Conservation (phyloP, 805 yeast species). For the Candida mattraensis region DNA sequence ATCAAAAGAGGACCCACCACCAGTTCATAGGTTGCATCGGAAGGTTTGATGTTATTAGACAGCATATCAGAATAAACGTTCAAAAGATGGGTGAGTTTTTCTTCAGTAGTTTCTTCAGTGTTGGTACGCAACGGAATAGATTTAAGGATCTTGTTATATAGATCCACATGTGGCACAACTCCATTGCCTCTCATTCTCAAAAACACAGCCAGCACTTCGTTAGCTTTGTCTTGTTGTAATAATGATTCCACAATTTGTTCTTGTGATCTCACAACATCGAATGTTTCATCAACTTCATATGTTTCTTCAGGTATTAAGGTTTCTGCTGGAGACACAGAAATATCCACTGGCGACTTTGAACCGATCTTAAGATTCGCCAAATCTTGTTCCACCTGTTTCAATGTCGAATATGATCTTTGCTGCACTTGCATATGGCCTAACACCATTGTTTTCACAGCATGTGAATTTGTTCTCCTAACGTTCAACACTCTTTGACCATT, state of each 20-base stretch:
- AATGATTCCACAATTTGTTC: constrained; percentile 26
- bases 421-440: constrained; percentile 10
- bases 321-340: constrained; percentile 9
- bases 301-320: constrained; percentile 3
- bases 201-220: constrained; percentile 36
- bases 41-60: constrained; percentile 54
- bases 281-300: constrained; percentile 2
- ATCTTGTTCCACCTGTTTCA: constrained; percentile 20
- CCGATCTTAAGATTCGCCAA: constrained; percentile 9
- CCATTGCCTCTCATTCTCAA: constrained; percentile 32
- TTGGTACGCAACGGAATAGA: constrained; percentile 53
- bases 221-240: constrained; percentile 23
- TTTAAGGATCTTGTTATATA: constrained; percentile 53
- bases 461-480: constrained; percentile 32
- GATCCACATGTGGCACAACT: constrained; percentile 48
- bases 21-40: constrained; percentile 50
- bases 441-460: constrained; percentile 26
- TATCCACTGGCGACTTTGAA: constrained; percentile 1
- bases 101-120: constrained; percentile 55
- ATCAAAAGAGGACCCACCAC: constrained; percentile 50
- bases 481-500: constrained; percentile 24
- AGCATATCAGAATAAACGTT: constrained; percentile 70
- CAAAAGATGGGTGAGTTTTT: constrained; percentile 58
- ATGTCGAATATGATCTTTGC: constrained; percentile 6
- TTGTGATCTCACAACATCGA: constrained; percentile 15